Evolutionary conservation across 2,329 filamentous ascomycete species (phyloP).

Genomic region (Arthrobotrys sinensis): DNA sequence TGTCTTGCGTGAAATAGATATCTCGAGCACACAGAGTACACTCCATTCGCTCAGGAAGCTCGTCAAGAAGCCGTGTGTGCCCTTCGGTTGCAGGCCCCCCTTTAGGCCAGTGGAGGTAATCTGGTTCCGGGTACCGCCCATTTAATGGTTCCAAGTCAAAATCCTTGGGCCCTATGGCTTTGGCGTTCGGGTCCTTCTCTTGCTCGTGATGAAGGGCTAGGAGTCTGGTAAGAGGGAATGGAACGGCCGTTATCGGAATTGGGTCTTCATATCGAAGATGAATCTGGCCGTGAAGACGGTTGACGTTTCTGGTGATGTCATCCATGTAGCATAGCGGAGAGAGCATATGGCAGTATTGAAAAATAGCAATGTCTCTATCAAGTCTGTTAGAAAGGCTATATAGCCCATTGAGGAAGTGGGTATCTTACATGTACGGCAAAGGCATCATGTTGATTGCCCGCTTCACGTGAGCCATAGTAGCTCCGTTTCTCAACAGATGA

Average conservation of each 20-base stretch:
- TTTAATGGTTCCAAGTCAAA: slow-evolving; percentile 44
- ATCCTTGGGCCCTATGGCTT: slow-evolving; percentile 17
- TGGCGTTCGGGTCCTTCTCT: background rate
- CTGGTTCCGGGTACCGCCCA: slow-evolving; percentile 6
- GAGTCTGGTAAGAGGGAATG: slow-evolving; percentile 28
- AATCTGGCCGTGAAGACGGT: slow-evolving; percentile 35
- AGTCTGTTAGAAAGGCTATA: background rate
- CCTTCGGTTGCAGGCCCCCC: slow-evolving; percentile 20
- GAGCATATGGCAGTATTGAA: slow-evolving; percentile 56
- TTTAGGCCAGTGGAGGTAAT: slow-evolving; percentile 55
- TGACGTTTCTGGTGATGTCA: slow-evolving; percentile 37
- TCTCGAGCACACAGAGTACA: slow-evolving; percentile 48
- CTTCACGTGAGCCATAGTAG: slow-evolving; percentile 9
- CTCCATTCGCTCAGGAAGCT: slow-evolving; percentile 48
- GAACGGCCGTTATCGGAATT: slow-evolving; percentile 13
- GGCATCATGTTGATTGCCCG: slow-evolving; percentile 39
- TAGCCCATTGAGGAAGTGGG: background rate
- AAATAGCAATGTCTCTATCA: slow-evolving; percentile 45
- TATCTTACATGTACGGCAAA: slow-evolving; percentile 44
- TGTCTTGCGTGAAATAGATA: slow-evolving; percentile 51
- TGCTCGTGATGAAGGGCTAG: slow-evolving; percentile 4
- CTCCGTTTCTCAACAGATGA: slow-evolving; percentile 39
- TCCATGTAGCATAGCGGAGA: slow-evolving; percentile 41
- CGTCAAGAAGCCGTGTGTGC: slow-evolving; percentile 44
- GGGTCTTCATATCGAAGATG: slow-evolving; percentile 43